These are phyloP conservation scores for Penicillium sp. DNA, from an alignment of 2,329 filamentous ascomycete species.

Conservation along the genomic window DNA sequence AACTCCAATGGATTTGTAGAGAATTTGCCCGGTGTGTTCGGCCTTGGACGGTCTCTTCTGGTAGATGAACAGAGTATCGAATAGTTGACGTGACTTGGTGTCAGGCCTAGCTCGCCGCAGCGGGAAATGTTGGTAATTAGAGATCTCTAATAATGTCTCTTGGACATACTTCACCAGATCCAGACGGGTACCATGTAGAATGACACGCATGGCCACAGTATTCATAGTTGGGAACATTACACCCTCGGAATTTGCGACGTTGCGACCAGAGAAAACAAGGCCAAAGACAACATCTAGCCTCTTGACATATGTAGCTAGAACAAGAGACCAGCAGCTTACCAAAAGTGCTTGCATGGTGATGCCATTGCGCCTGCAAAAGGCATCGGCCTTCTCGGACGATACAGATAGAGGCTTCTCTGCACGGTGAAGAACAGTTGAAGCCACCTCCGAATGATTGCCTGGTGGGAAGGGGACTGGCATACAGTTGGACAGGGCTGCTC, in stretches of 20 bases:
- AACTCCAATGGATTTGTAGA: conserved; percentile 63
- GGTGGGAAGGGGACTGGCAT: conserved; percentile 43
- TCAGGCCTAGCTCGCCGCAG: conserved; percentile 66
- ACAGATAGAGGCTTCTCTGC: conserved; percentile 31
- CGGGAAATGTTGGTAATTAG: conserved; percentile 74
- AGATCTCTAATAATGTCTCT: conserved; percentile 63
- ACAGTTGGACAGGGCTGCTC: conserved; percentile 60
- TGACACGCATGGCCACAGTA: conserved; percentile 71
- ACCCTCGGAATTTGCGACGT: conserved; percentile 65
- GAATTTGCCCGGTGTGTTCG: conserved; percentile 12
- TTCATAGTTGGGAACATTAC: conserved; percentile 91
- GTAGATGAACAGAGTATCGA: conserved; percentile 67
- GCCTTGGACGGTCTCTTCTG: conserved; percentile 53
- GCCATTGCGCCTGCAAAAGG: conserved; percentile 64
- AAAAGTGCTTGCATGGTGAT: conserved; percentile 76
- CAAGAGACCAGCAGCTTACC: conserved; percentile 72
- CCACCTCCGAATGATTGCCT: conserved; percentile 16
- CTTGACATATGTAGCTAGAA: conserved; percentile 62
- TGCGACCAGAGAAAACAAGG: conserved; percentile 79
- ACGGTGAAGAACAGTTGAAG: conserved; percentile 25
- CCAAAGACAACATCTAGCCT: conserved; percentile 79
- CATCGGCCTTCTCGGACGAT: conserved; percentile 43
- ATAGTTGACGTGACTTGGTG: conserved; percentile 49
- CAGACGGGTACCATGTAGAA: conserved; percentile 66
- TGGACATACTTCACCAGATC: conserved; percentile 74